Percentiles rank a stretch among this genome's conserved stretches.
Evolutionary conservation across 2,329 filamentous ascomycete species (phyloP).

Genomic region (Lecanicillium sp.): DNA sequence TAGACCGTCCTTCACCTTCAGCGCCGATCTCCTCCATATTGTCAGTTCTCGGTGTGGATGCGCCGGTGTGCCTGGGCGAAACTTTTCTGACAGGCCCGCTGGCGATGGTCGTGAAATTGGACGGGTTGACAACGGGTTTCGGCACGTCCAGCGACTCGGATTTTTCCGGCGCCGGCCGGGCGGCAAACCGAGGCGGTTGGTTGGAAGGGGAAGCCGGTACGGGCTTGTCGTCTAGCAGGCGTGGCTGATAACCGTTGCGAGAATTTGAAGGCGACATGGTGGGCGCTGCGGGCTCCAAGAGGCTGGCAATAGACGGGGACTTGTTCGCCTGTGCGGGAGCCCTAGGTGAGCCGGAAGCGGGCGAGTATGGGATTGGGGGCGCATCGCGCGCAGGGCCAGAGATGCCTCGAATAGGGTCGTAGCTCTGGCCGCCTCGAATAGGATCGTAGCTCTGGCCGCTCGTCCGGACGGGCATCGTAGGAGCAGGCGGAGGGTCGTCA

Average conservation of each 20-base stretch:
- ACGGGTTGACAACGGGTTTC: constrained; percentile 31
- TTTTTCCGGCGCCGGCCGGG: constrained; percentile 28
- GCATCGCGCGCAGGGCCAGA: constrained; percentile 64
- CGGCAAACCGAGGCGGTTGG: constrained; percentile 25
- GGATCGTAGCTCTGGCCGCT: constrained; percentile 86
- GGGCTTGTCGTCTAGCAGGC: constrained; percentile 32
- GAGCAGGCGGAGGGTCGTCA: constrained; percentile 40
- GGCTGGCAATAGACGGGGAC: constrained; percentile 85
- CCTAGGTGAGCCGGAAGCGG: constrained; percentile 47
- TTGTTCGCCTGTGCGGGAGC: constrained; percentile 29
- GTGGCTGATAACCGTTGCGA: constrained; percentile 19
- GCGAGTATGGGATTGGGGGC: constrained; percentile 39
- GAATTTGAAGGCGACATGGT: constrained; percentile 24
- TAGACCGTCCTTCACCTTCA: constrained; percentile 45
- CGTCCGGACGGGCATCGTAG: constrained; percentile 45
- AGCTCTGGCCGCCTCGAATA: constrained; percentile 73
- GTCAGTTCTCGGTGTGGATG: constrained; percentile 43
- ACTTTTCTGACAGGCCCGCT: constrained; percentile 39
- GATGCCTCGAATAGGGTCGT: constrained; percentile 81
- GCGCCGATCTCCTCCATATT: constrained; percentile 41
- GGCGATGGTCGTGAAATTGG: constrained; percentile 36
- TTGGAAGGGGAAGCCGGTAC: constrained; percentile 39
- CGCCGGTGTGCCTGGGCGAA: constrained; percentile 39
- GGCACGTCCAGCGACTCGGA: constrained; percentile 30
- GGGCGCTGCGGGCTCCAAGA: constrained; percentile 58